Base-by-base conservation (phyloP, 1,284 basidiomycete species). In the Phellinidium pouzarii region DNA sequence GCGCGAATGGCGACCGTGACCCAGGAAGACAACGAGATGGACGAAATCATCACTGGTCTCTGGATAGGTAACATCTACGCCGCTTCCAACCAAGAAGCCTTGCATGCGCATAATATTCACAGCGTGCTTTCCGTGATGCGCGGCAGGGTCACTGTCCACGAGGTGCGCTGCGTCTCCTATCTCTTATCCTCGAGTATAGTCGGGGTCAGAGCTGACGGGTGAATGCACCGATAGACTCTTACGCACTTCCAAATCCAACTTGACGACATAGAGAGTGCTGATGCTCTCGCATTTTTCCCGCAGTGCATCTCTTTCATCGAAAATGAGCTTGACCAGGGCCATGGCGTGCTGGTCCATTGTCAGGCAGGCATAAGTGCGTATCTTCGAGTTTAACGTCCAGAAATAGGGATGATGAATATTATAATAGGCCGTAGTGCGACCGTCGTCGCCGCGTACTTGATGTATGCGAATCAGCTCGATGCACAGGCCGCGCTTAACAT, bases 321-420 rank as follows among this genome's bases (percentile, higher is more conserved):
- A 58, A 75, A 78, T 11, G 86, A 91, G 58, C 68, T 92, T 2
- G 76, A 83, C 61, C 87, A 84, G 61, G 80, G 78, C 0, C 74
- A 82, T 25, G 84, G 85, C 1, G 85, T 94, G 0, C 71, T 94
- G 14, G 87, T 94, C 0, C 91, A 94, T 66, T 94, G 91, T 64
- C 82, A 88, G 53, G 91, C 89, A 22, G 91, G 91, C 22, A 77
- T 91, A 68, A 91, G 89, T 90, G 66, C 64, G 85, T 79, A 17
- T 41, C 45, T 23, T 31, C 31, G 25, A 9, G 43, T 31, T 51
- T 25, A 11, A 38, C 19, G 29, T 12, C 6, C 29, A 6, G 29
- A 12, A 31, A n/a, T 25, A 20, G 29, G 36, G 20, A 31, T 22
- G 37, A 40, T 25, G 11, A 12, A 25, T 3, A 25, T 34, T 20